These are phyloP conservation scores for Cutaneotrichosporon cavernicola DNA, from an alignment of 1,284 basidiomycete genomes.

Conservation along the genomic window DNA sequence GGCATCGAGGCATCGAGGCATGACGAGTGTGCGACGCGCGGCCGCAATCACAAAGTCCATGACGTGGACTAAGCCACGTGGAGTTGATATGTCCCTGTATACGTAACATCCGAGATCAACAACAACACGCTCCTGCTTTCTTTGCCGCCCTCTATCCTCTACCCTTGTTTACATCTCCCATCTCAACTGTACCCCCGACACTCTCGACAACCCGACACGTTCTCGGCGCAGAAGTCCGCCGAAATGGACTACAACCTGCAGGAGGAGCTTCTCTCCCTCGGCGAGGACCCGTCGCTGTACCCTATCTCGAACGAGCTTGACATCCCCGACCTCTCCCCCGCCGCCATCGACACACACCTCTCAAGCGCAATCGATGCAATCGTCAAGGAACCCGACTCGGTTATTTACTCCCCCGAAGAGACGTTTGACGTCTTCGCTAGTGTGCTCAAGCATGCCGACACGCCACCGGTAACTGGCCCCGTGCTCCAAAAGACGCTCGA, in stretches of 20 bases:
- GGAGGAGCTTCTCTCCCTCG: constrained; percentile 66
- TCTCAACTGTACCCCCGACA: background rate
- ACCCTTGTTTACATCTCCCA: constrained; percentile 18
- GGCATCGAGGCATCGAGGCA: background rate
- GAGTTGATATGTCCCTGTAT: background rate
- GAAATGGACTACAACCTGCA: constrained; percentile 66
- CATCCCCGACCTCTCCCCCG: constrained; percentile 57
- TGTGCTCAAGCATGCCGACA: constrained; percentile 59
- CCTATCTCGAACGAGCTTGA: constrained; percentile 66
- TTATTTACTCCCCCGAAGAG: constrained; percentile 59
- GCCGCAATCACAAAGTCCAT: background rate
- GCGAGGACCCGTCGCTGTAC: constrained; percentile 60
- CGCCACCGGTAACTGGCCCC: constrained; percentile 34
- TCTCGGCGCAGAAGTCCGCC: background rate
- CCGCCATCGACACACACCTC: constrained; percentile 50
- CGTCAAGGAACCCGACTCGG: constrained; percentile 67
- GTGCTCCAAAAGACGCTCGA: constrained; percentile 47
- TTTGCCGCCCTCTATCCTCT: background rate
- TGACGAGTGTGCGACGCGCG: constrained; percentile 22
- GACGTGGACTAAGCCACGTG: constrained; percentile 16
- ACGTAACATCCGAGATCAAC: constrained; percentile 16
- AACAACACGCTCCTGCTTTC: constrained; percentile 18
- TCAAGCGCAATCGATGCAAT: constrained; percentile 67
- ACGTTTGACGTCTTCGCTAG: constrained; percentile 77
- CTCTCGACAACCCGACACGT: constrained; percentile 1